A percentile compares a stretch with the other conserved stretches of the same genome.
These are phyloP conservation scores for Protomyces pachydermus DNA, from an alignment of 1,139 yeast genomes.

Conservation along the genomic window DNA sequence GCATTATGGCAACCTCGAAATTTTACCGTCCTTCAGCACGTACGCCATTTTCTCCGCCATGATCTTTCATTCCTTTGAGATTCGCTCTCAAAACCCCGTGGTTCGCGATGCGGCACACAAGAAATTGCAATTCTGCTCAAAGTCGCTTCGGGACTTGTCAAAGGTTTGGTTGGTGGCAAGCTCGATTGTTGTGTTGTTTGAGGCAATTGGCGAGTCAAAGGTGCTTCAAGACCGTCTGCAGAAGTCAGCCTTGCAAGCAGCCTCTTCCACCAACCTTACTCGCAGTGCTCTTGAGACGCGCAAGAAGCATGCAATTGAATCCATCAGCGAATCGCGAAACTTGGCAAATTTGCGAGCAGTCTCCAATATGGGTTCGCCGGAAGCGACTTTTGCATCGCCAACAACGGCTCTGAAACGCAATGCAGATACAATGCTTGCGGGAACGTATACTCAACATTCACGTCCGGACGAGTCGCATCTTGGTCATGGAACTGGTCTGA, in stretches of 20 bases:
- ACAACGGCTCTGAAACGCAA: slow-evolving; percentile 6
- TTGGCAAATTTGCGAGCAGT: slow-evolving; percentile 6
- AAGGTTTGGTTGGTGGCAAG: slow-evolving; percentile 45
- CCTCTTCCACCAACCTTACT: slow-evolving; percentile 32
- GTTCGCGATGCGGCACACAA: slow-evolving; percentile 59
- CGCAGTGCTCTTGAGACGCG: slow-evolving; percentile 26
- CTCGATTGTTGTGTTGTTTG: slow-evolving; percentile 40
- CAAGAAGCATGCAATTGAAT: slow-evolving; percentile 22
- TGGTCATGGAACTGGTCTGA: neutral
- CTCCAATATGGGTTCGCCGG: slow-evolving; percentile 4
- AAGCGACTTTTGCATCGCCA: neutral
- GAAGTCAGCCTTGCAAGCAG: slow-evolving; percentile 36
- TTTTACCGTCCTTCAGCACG: slow-evolving; percentile 55
- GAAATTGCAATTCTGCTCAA: slow-evolving; percentile 51
- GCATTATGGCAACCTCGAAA: slow-evolving; percentile 50
- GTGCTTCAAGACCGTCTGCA: slow-evolving; percentile 35
- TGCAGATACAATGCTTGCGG: slow-evolving; percentile 8
- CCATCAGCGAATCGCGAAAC: slow-evolving; percentile 13
- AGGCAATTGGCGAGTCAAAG: slow-evolving; percentile 32
- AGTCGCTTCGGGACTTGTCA: slow-evolving; percentile 52
- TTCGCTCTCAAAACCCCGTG: slow-evolving; percentile 54
- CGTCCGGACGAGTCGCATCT: neutral
- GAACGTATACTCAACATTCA: neutral
- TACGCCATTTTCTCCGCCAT: slow-evolving; percentile 60
- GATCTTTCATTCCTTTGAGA: slow-evolving; percentile 69